phyloP scores from a whole-genome alignment of 345 rosid species.

The Eucalyptus cloeziana region DNA sequence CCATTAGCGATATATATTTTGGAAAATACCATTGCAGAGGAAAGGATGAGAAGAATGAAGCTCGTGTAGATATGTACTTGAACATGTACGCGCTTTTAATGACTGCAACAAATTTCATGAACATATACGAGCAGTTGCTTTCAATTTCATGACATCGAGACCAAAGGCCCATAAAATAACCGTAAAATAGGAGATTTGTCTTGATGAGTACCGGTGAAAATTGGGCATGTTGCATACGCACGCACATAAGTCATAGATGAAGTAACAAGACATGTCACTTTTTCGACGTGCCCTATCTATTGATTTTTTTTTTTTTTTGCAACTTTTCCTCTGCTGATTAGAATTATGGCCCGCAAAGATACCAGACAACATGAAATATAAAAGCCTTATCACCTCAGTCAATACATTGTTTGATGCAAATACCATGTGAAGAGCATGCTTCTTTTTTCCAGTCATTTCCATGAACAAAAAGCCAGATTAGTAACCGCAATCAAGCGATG shows the following conservation, averaged over 20 bases:
- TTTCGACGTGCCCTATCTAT: background rate
- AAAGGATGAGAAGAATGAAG: background rate
- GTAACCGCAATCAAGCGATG: background rate
- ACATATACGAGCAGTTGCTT: background rate
- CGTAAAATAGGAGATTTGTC: background rate
- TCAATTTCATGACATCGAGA: background rate
- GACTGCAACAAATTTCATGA: no score
- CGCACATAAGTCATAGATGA: background rate
- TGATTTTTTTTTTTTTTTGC: background rate
- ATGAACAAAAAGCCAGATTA: background rate
- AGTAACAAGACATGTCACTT: background rate
- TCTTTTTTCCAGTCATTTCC: background rate
- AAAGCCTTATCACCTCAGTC: background rate
- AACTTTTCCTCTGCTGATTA: background rate
- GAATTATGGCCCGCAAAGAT: background rate
- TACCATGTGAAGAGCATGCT: background rate
- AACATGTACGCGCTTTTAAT: background rate
- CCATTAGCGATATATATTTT: background rate
- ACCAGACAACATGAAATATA: background rate
- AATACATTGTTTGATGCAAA: background rate
- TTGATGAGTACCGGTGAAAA: background rate
- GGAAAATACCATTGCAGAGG: background rate
- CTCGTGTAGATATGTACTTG: background rate
- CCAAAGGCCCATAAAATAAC: background rate
- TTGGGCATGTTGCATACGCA: background rate